A percentile compares a stretch with the other conserved stretches of the same genome.
These are phyloP conservation scores for Talaromyces sp. DNA, from an alignment of 2,329 filamentous ascomycete species.

Conservation along the genomic window DNA sequence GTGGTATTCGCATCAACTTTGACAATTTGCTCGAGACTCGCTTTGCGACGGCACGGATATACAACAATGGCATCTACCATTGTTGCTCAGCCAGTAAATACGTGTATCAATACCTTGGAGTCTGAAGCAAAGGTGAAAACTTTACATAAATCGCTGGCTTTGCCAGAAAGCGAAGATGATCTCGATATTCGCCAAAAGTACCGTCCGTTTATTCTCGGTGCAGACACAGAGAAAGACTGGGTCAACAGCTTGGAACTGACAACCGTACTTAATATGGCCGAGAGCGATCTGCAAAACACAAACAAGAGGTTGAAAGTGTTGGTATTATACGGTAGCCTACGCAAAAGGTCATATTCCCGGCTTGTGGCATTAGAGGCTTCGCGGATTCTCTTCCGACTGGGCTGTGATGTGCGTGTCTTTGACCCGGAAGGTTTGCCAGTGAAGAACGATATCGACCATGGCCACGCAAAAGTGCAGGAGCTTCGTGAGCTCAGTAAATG, in stretches of 20 bases:
- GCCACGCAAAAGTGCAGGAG: conserved; percentile 59
- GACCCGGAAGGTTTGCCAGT: conserved; percentile 55
- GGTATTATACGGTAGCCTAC: conserved; percentile 58
- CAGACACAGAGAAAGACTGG: conserved; percentile 48
- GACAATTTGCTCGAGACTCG: too few species aligned
- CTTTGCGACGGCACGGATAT: too few species aligned
- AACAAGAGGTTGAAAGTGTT: conserved; percentile 50
- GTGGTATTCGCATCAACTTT: too few species aligned
- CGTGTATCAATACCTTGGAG: too few species aligned
- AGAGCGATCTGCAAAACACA: conserved; percentile 38
- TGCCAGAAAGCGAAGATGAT: conserved; percentile 46
- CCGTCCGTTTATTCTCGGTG: conserved; percentile 52
- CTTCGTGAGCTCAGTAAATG: conserved; percentile 56
- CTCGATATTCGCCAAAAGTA: conserved; percentile 43
- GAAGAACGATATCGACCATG: conserved; percentile 58
- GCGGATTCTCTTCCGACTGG: conserved; percentile 58
- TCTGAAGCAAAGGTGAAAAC: not conserved
- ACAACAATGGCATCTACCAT: too few species aligned
- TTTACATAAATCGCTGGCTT: conserved; percentile 34
- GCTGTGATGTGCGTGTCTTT: conserved; percentile 62
- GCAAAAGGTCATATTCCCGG: conserved; percentile 53
- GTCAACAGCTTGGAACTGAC: conserved; percentile 52
- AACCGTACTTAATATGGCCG: conserved; percentile 48
- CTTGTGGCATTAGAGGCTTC: conserved; percentile 57
- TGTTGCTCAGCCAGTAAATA: too few species aligned